Base-by-base conservation (phyloP, 805 yeast genomes). In the Wickerhamiella bombiphila region DNA sequence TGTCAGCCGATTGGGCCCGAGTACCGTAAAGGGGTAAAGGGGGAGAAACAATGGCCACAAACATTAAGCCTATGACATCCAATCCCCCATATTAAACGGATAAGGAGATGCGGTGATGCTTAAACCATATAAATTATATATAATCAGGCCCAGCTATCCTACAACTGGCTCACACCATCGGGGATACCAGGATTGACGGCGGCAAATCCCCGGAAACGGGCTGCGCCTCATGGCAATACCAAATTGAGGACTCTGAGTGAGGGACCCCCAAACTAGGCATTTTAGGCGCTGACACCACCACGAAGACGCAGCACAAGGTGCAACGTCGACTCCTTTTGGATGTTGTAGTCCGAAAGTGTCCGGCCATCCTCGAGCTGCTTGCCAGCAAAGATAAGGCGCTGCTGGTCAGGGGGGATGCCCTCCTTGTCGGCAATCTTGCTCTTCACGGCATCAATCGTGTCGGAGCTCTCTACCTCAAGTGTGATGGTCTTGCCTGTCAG, bases 361-460 rank as follows among this genome's bases (percentile, higher is more conserved):
- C 97, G 83, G 64, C 96, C 96, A 61, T 88, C 96, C 74, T 88
- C 96, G 63, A 88, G 81, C 73, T 88, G 98, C 77, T 88, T 88
- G 74, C 98, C 98, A 63, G 97, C 97, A 64, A 91, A 88, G 76
- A 88, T 88, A 62, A 91, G 80, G 74, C 98, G 83, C 74, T 88
- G 97, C 69, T 88, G 97, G 70, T 88, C 96, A 61, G 97, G 96
- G 67, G 97, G 97, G 56, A 88, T 88, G 65, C 96, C 96, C 69
- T 88, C 97, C 77, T 86, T 86, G 78, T 88, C 94, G 72, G 83
- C 94, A 68, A 85, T 86, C 79, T 86, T 86, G 65, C 94, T 76
- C 76, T 86, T 85, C 76, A 85, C 95, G 63, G 85, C 85, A 80
- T 86, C 95, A 69, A 85, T 85, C 64, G 95, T 83, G 79, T 85